Evolutionary conservation across 129 eudicot species (phyloP).

Genomic region (Cynara cardunculus): DNA sequence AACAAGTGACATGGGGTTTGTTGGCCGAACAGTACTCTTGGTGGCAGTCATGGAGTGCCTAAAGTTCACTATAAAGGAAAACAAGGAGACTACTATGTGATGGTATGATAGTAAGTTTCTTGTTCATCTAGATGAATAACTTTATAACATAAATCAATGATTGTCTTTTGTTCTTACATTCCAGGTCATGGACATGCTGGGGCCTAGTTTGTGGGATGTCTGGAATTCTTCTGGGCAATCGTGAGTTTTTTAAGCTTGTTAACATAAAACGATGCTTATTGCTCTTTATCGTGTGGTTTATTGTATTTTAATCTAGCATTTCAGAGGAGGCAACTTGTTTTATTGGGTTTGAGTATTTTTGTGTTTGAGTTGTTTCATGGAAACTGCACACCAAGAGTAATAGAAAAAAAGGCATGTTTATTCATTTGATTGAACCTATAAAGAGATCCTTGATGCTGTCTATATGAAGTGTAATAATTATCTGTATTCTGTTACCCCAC

Average conservation of each 20-base stretch:
- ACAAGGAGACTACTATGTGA: slow-evolving; percentile 85
- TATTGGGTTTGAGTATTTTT: too few relatives aligned
- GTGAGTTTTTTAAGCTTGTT: slow-evolving; percentile 39
- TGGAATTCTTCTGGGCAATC: slow-evolving; percentile 83
- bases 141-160: not conserved
- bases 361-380: not conserved
- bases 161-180: not conserved
- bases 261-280: not conserved
- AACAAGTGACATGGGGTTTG: not conserved
- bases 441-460: not conserved
- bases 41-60: slow-evolving; percentile 92
- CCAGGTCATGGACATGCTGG: slow-evolving; percentile 90
- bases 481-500: not conserved
- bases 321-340: not conserved
- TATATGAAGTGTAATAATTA: not conserved
- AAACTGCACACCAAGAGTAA: not conserved
- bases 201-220: slow-evolving; percentile 91
- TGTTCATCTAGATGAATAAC: not conserved
- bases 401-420: not conserved
- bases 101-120: slow-evolving; percentile 47
- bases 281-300: not conserved
- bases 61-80: slow-evolving; percentile 82
- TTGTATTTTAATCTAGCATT: not conserved
- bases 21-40: slow-evolving; percentile 57
- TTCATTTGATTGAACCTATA: not conserved